Evolutionary conservation across 2,329 filamentous ascomycete genomes (phyloP).

Genomic region (Phyllosticta capitalensis): DNA sequence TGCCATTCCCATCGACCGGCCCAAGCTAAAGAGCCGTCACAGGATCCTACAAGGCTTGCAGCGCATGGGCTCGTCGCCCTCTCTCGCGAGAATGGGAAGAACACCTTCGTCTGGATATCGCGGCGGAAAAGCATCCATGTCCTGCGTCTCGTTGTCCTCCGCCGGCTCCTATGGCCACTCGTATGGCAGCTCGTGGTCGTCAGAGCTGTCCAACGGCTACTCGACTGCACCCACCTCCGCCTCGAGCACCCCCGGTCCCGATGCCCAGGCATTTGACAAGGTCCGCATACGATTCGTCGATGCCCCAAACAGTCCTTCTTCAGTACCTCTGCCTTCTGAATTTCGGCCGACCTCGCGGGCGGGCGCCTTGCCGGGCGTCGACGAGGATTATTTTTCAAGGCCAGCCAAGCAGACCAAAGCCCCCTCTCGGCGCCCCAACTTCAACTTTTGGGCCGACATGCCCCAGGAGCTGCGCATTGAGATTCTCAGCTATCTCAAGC

Average conservation of each 20-base stretch:
- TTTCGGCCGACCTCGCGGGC: slow-evolving; percentile 41
- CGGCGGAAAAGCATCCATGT: slow-evolving; percentile 52
- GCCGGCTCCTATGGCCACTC: slow-evolving; percentile 43
- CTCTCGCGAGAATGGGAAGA: slow-evolving; percentile 54
- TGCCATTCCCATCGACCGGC: slow-evolving; percentile 7
- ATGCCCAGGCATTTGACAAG: slow-evolving; percentile 42
- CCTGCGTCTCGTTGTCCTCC: slow-evolving; percentile 52
- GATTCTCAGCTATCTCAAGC: slow-evolving; percentile 65
- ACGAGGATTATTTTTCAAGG: slow-evolving; percentile 40
- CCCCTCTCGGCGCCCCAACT: slow-evolving; percentile 30
- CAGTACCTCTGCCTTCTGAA: slow-evolving; percentile 55
- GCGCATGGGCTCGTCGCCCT: slow-evolving; percentile 72
- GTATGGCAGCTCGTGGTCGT: slow-evolving; percentile 45
- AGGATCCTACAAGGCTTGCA: slow-evolving; percentile 65
- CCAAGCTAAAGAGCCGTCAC: slow-evolving; percentile 58
- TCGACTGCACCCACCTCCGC: slow-evolving; percentile 48
- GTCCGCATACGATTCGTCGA: slow-evolving; percentile 48
- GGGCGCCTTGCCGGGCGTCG: slow-evolving; percentile 24
- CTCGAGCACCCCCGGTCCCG: slow-evolving; percentile 35
- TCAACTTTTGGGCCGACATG: slow-evolving; percentile 71
- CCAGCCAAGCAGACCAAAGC: slow-evolving; percentile 25
- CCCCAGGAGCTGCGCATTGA: slow-evolving; percentile 74
- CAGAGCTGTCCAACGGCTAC: slow-evolving; percentile 47
- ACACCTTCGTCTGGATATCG: slow-evolving; percentile 59
- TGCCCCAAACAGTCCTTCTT: slow-evolving; percentile 39